Conservation (phyloP, 192 early-diverging fungal species). For the Coemansia sp. region DNA sequence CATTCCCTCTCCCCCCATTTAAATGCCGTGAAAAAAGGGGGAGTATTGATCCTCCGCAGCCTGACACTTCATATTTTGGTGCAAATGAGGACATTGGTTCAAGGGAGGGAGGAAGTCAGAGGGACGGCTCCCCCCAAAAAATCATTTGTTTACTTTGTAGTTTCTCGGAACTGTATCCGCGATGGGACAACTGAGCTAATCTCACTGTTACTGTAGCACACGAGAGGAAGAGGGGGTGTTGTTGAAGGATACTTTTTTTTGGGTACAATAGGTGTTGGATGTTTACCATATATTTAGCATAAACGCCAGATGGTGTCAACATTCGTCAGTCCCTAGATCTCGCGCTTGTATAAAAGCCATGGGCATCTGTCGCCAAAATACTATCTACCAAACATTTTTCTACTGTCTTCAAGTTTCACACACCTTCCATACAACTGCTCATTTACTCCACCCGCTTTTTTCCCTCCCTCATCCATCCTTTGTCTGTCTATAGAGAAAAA, state of each 20-base stretch:
- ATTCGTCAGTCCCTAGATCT: not conserved
- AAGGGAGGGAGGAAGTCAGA: not conserved
- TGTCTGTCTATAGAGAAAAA: not conserved
- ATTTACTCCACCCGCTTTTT: not conserved
- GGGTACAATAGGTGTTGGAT: not conserved
- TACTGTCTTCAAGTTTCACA: not conserved
- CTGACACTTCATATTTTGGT: not conserved
- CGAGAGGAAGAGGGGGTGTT: not conserved
- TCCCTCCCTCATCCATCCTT: not conserved
- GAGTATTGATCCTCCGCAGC: slow-evolving; percentile 1
- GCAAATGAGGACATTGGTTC: not conserved
- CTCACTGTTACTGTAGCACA: not conserved
- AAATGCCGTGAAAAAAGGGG: not conserved
- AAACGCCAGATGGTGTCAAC: slow-evolving; percentile 11
- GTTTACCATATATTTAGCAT: not conserved
- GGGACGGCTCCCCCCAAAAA: not conserved
- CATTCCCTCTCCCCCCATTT: not conserved
- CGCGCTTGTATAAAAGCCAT: not conserved
- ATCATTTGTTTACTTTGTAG: not conserved
- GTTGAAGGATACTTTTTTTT: not conserved
- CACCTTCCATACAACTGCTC: not conserved
- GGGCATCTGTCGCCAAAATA: not conserved
- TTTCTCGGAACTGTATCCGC: not conserved
- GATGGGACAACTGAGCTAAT: not conserved
- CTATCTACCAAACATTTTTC: not conserved